phyloP scores from a whole-genome alignment of 176 grass and related monocot species.

The Saccharum officinarum region DNA sequence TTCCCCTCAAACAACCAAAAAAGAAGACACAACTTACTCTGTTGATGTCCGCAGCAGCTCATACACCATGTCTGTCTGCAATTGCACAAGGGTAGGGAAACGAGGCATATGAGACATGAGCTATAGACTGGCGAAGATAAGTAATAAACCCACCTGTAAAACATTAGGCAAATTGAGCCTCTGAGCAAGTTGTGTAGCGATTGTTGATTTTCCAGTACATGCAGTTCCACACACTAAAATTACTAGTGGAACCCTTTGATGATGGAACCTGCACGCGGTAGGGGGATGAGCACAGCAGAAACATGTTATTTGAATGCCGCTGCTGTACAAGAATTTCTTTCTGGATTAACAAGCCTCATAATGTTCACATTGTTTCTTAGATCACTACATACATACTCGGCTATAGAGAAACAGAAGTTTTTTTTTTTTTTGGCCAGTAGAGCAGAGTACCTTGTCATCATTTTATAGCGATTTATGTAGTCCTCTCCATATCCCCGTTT shows the following conservation, averaged over 20 bases:
- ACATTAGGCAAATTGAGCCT: conserved; percentile 96
- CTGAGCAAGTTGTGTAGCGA: conserved; percentile 95
- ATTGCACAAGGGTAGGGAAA: not conserved
- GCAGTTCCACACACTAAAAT: conserved; percentile 98
- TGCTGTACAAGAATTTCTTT: not conserved
- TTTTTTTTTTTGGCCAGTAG: not conserved
- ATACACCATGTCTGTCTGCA: conserved; percentile 98
- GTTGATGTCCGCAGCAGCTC: conserved; percentile 90
- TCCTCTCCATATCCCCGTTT: conserved; percentile 77
- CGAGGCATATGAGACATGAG: not conserved
- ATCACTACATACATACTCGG: no score
- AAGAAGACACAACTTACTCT: conserved; percentile 59
- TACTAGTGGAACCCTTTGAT: conserved; percentile 92
- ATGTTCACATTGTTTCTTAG: no score
- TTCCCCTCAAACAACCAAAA: not conserved
- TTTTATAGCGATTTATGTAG: conserved; percentile 97
- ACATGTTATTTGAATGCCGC: not conserved
- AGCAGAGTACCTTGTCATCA: conserved; percentile 81
- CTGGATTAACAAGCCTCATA: not conserved
- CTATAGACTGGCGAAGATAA: conserved; percentile 16
- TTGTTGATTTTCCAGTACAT: conserved; percentile 97
- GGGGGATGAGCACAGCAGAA: conserved; percentile 15
- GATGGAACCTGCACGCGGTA: conserved; percentile 75
- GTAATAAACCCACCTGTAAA: conserved; percentile 66
- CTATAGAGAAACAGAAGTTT: not conserved